A percentile compares a stretch with the other conserved stretches of the same genome.
Evolutionary conservation across 495 filamentous ascomycete genomes (phyloP).

Genomic region (Aspergillus saccharolyticus): DNA sequence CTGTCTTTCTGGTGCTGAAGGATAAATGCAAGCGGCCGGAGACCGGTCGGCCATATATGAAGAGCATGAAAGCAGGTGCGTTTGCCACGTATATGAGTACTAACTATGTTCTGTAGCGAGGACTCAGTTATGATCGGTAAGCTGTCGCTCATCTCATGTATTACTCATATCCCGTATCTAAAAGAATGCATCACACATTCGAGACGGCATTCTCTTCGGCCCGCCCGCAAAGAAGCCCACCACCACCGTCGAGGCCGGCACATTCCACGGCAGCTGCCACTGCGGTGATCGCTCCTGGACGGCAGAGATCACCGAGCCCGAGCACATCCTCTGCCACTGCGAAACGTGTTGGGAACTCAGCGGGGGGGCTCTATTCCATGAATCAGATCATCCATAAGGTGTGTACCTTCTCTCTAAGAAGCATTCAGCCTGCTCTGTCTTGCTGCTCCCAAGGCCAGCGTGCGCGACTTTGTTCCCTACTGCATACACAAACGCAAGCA

Average conservation of each 20-base stretch:
- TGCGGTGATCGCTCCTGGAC: slow-evolving; percentile 47
- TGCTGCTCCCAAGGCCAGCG: too few relatives aligned
- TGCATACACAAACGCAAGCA: too few relatives aligned
- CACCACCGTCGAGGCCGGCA: not conserved
- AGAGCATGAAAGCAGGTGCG: slow-evolving; percentile 6
- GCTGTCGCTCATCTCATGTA: not conserved
- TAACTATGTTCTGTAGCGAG: not conserved
- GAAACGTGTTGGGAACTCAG: slow-evolving; percentile 47
- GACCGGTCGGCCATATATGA: not conserved
- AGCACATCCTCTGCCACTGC: slow-evolving; percentile 50
- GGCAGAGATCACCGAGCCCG: slow-evolving; percentile 36
- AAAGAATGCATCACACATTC: not conserved
- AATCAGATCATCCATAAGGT: slow-evolving; percentile 47
- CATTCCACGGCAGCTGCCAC: slow-evolving; percentile 46
- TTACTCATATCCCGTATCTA: not conserved
- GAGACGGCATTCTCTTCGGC: slow-evolving; percentile 3
- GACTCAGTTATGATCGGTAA: not conserved
- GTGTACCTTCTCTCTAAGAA: not conserved
- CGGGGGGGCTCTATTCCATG: slow-evolving; percentile 42
- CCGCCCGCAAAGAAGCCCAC: slow-evolving; percentile 3
- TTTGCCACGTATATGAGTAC: not conserved
- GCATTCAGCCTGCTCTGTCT: too few relatives aligned
- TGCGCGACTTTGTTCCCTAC: too few relatives aligned
- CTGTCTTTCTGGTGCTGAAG: slow-evolving; percentile 2
- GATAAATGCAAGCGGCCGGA: not conserved